Conservation (phyloP, 2,329 filamentous ascomycete genomes). For the Cytospora paraplurivora region DNA sequence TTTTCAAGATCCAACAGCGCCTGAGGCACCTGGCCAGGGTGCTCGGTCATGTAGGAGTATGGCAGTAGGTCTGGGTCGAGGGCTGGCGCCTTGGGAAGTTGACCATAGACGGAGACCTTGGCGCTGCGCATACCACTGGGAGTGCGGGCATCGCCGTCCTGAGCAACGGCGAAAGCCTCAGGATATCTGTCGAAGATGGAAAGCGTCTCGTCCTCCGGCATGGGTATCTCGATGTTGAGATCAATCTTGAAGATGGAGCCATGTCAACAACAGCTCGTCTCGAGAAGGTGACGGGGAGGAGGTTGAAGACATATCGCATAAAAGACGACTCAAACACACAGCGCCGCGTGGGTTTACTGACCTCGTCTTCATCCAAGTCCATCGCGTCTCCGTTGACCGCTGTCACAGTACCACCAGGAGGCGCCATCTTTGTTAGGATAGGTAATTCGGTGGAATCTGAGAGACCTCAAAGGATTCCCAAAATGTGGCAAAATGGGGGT, state of each 20-base stretch:
- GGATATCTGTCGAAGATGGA: slow-evolving; percentile 4
- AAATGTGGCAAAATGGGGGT: background rate
- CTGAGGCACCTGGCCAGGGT: background rate
- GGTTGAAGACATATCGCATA: no score
- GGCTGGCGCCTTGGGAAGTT: background rate
- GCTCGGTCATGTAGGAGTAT: slow-evolving; percentile 18
- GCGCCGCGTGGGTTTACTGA: background rate
- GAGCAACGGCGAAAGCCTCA: background rate
- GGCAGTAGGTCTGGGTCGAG: background rate
- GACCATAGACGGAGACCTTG: background rate
- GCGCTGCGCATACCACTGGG: background rate
- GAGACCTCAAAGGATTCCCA: background rate
- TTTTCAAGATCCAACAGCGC: background rate
- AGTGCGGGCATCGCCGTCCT: background rate
- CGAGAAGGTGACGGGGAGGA: background rate
- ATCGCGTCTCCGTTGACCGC: background rate
- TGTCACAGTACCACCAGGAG: no score
- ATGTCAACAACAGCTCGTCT: background rate
- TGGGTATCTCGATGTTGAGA: background rate
- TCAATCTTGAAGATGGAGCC: background rate
- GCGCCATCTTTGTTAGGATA: background rate
- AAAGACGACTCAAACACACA: no score
- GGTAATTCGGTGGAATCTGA: background rate
- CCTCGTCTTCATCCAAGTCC: background rate
- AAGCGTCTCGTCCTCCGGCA: background rate